Conservation (phyloP, 352 stramenopile species). For the Phytophthora chlamydospora region DNA sequence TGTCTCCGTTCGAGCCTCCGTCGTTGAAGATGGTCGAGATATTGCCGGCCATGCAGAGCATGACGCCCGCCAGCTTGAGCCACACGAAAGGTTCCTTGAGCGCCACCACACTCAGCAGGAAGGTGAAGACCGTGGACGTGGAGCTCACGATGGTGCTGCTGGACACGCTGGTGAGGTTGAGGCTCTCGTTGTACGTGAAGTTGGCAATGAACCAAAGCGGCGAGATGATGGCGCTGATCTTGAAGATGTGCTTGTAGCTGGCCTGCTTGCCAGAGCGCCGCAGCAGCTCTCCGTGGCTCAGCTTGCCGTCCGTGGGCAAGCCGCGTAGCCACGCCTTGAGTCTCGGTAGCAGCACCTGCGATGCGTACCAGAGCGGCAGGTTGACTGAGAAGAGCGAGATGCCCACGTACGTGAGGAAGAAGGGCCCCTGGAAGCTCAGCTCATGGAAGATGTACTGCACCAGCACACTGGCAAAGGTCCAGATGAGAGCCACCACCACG, state of each 20-base stretch:
- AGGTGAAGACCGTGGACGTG: conserved; percentile 95
- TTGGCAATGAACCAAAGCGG: conserved; percentile 96
- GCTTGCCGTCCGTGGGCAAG: conserved; percentile 42
- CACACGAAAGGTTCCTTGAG: conserved; percentile 84
- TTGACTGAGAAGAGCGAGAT: conserved; percentile 89
- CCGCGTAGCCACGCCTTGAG: conserved; percentile 43
- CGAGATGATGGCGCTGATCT: conserved; percentile 77
- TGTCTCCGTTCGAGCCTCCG: conserved; percentile 24
- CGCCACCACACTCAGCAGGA: conserved; percentile 85
- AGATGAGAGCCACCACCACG: conserved; percentile 78
- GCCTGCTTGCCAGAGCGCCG: conserved; percentile 37
- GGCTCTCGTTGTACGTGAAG: conserved; percentile 92
- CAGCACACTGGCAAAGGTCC: conserved; percentile 85
- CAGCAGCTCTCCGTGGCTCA: conserved; percentile 45
- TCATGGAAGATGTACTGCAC: conserved; percentile 92
- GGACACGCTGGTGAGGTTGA: conserved; percentile 93
- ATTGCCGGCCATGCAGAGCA: conserved; percentile 88
- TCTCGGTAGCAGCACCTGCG: conserved; percentile 54
- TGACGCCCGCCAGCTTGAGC: conserved; percentile 84
- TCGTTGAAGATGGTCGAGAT: conserved; percentile 89
- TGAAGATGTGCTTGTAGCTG: conserved; percentile 50
- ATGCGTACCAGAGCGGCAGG: conserved; percentile 77
- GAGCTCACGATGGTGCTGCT: conserved; percentile 95
- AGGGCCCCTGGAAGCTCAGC: conserved; percentile 83
- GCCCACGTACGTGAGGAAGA: conserved; percentile 91